phyloP scores from a whole-genome alignment of 768 basidiomycete species.

The Aureoboletus auriporus region DNA sequence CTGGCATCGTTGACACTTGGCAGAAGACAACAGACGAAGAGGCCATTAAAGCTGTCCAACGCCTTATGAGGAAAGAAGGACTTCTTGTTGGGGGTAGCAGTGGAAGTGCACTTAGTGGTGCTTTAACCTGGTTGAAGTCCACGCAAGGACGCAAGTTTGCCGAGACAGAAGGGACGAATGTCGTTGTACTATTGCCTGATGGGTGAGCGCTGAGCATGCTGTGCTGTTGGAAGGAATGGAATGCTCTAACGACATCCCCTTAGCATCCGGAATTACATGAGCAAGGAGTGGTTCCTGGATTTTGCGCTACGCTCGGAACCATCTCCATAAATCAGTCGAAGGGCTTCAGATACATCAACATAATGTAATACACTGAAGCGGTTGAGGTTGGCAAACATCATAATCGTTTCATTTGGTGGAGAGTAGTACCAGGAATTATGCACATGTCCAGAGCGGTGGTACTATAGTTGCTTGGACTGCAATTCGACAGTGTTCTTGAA shows the following conservation, averaged over 20 bases:
- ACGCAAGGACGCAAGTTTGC: conserved; percentile 62
- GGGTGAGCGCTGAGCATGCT: conserved; percentile 71
- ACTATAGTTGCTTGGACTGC: conserved; percentile 40
- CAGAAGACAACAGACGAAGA: conserved; percentile 82
- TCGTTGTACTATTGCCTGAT: conserved; percentile 86
- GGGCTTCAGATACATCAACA: no score
- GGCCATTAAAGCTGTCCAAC: conserved; percentile 69
- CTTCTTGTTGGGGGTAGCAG: conserved; percentile 92
- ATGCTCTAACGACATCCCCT: background rate
- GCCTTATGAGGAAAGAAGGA: conserved; percentile 80
- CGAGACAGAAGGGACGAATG: conserved; percentile 71
- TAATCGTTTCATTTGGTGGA: no score
- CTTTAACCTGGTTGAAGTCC: conserved; percentile 72
- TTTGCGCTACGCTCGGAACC: conserved; percentile 55
- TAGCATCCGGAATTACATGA: conserved; percentile 92
- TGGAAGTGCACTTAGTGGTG: conserved; percentile 79
- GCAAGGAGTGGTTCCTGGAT: conserved; percentile 86
- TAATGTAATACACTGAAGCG: background rate
- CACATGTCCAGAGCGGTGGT: no score
- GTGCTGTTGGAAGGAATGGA: background rate
- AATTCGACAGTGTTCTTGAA: conserved; percentile 93
- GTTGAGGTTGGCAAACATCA: conserved; percentile 1
- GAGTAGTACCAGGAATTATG: background rate
- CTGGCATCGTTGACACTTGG: conserved; percentile 67
- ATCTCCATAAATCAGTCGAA: conserved; percentile 38